These are phyloP conservation scores for Udeniomyces megalosporus DNA, from an alignment of 768 basidiomycete genomes.

Conservation along the genomic window DNA sequence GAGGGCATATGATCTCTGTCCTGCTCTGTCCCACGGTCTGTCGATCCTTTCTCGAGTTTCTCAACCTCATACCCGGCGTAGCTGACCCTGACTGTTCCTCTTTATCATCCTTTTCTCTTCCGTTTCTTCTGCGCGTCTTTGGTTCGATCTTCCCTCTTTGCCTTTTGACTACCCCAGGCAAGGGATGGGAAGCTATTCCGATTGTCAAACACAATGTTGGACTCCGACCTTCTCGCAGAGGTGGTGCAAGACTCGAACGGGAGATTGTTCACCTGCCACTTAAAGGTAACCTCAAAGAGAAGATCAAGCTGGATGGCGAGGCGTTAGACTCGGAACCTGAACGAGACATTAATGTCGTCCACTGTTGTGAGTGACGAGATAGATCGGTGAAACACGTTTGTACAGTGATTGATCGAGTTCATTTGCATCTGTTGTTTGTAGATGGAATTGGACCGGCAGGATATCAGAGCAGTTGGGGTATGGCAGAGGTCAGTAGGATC, in stretches of 20 bases:
- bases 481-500: too few relatives aligned
- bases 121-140: too few relatives aligned
- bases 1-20: slow-evolving; percentile 6
- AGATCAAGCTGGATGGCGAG: background rate
- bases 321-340: background rate
- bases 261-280: background rate
- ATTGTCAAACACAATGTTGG: slow-evolving; percentile 8
- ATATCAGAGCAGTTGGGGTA: slow-evolving; percentile 5
- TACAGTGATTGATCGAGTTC: too few relatives aligned
- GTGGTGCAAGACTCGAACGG: slow-evolving; percentile 3
- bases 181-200: slow-evolving; percentile 12
- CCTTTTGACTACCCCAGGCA: too few relatives aligned
- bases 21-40: slow-evolving; percentile 7
- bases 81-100: too few relatives aligned
- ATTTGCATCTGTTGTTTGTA: too few relatives aligned
- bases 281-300: background rate
- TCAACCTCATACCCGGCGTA: too few relatives aligned
- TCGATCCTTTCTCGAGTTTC: too few relatives aligned
- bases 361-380: background rate
- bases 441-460: slow-evolving; percentile 9
- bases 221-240: background rate
- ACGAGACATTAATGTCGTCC: too few relatives aligned
- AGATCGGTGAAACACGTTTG: background rate
- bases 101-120: too few relatives aligned
- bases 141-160: too few relatives aligned